These are phyloP conservation scores for Trichoderma reesei DNA, from an alignment of 495 filamentous ascomycete species.

Conservation along the genomic window DNA sequence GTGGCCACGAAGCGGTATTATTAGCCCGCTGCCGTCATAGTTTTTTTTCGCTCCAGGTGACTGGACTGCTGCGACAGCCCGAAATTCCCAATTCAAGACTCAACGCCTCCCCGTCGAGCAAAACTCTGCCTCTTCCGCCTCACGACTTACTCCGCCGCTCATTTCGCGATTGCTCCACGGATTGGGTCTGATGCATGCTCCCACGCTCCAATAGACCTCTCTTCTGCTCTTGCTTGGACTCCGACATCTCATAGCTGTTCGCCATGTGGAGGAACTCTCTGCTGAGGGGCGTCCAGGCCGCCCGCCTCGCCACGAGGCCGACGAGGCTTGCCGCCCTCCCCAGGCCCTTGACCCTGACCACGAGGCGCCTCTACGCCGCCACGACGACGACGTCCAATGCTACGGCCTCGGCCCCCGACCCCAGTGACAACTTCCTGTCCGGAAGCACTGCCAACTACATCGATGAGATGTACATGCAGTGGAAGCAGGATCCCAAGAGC, in stretches of 20 bases:
- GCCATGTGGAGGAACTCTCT: constrained; percentile 7
- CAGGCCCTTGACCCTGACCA: constrained; percentile 6
- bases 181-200: constrained; percentile 13
- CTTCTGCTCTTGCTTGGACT: constrained; percentile 11
- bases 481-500: constrained; percentile 86
- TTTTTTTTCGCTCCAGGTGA: background rate
- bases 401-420: constrained; percentile 45
- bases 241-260: background rate
- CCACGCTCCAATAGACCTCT: constrained; percentile 12
- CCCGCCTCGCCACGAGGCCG: background rate
- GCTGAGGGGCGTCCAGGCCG: constrained; percentile 4
- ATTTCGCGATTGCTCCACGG: constrained; percentile 18
- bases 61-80: background rate
- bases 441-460: constrained; percentile 97
- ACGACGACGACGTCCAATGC: constrained; percentile 12
- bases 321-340: constrained; percentile 1
- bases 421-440: constrained; percentile 88
- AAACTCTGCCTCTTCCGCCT: background rate
- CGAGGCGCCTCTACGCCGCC: background rate
- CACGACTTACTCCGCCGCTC: constrained; percentile 47
- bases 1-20: background rate
- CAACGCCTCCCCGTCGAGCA: background rate
- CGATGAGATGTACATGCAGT: constrained; percentile 98
- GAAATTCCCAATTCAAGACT: background rate
- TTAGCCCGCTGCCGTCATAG: background rate